A percentile compares a stretch with the other conserved stretches of the same genome.
phyloP scores from a whole-genome alignment of 2,329 filamentous ascomycete species.

The Aspergillus neoniger region DNA sequence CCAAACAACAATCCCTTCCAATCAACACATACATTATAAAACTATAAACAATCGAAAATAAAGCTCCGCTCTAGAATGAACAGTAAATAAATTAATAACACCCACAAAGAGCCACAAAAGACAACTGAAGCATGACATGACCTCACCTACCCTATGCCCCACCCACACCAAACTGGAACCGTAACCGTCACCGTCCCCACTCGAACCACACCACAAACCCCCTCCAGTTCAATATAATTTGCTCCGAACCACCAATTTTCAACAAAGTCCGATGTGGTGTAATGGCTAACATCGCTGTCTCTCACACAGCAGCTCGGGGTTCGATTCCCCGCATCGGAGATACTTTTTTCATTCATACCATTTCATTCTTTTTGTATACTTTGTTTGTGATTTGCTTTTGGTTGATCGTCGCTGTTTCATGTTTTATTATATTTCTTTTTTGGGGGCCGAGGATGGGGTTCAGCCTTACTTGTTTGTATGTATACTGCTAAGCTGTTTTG shows the following conservation, averaged over 20 bases:
- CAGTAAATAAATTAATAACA: no score
- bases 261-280: conserved; percentile 26
- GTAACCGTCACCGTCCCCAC: background rate
- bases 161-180: no score
- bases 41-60: no score
- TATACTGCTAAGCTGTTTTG: background rate
- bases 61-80: no score
- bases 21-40: no score
- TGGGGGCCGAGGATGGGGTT: background rate
- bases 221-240: background rate
- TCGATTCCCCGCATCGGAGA: conserved; percentile 29
- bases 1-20: no score
- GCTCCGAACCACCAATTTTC: background rate
- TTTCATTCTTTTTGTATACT: background rate
- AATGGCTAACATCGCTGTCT: conserved; percentile 31
- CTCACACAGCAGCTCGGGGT: conserved; percentile 31
- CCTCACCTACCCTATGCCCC: no score
- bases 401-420: background rate
- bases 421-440: background rate
- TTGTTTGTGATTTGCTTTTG: no score
- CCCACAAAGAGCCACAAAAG: no score
- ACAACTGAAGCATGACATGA: no score
- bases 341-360: background rate
- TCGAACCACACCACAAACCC: background rate
- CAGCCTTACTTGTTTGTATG: background rate